Evolutionary conservation across 768 basidiomycete genomes (phyloP).

Genomic region (Lentinula lateritia): DNA sequence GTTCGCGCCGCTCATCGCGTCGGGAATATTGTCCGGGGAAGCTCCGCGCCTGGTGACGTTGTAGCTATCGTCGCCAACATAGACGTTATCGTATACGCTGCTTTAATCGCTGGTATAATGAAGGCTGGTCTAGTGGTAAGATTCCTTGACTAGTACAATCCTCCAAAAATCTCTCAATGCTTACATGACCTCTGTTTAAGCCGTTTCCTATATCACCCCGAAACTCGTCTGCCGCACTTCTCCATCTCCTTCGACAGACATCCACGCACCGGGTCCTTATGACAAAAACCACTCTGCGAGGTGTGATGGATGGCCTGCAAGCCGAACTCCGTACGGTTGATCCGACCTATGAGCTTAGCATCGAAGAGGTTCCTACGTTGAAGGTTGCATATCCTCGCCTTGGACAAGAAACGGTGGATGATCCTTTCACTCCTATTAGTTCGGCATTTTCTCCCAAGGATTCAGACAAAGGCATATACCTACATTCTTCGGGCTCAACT

Average conservation of each 20-base stretch:
- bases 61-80: slow-evolving; percentile 25
- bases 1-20: slow-evolving; percentile 24
- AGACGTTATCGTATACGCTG: slow-evolving; percentile 23
- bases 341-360: slow-evolving; percentile 5
- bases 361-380: slow-evolving; percentile 14
- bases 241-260: slow-evolving; percentile 23
- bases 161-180: neutral
- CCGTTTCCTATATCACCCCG: slow-evolving; percentile 33
- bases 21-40: slow-evolving; percentile 16
- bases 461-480: slow-evolving; percentile 13
- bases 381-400: slow-evolving; percentile 21
- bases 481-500: slow-evolving; percentile 29
- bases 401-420: slow-evolving; percentile 14
- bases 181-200: slow-evolving; percentile 10
- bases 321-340: slow-evolving; percentile 6
- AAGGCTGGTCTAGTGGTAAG: slow-evolving; percentile 23
- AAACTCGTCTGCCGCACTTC: slow-evolving; percentile 27
- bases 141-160: slow-evolving; percentile 5
- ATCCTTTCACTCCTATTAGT: slow-evolving; percentile 8
- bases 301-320: slow-evolving; percentile 17
- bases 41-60: slow-evolving; percentile 15
- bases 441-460: slow-evolving; percentile 6
- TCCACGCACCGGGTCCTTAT: slow-evolving; percentile 25
- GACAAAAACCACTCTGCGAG: slow-evolving; percentile 17
- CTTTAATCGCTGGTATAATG: slow-evolving; percentile 20